Base-by-base conservation (phyloP, 2,329 filamentous ascomycete genomes). In the Shiraia sp. region DNA sequence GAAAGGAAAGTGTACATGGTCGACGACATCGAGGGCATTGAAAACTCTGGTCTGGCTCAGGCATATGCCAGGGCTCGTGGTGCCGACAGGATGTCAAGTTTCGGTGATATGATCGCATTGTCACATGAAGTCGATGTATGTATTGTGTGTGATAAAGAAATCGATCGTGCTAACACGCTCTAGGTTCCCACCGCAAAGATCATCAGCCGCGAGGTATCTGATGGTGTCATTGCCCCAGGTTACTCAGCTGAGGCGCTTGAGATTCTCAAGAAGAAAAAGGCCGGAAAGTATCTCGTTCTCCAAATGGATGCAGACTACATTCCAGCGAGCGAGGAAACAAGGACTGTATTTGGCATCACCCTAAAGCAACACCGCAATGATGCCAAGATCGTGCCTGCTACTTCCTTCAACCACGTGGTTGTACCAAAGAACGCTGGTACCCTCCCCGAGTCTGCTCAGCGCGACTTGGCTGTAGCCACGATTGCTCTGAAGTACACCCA, bases 1-100 rank as follows among this genome's bases (percentile, higher is more conserved):
- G 93, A 99, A 81, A 86, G 88, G 73, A 95, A 95, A 76, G 93
- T 96, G 40, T 99, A 96, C 79, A 96, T 99, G 79, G 93, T 99
- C 45, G 89, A 95, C 65, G 93, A 96, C 66, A 95, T 99, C 61
- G 81, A 84, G 47, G 91, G 90, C 39, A 84, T 99, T 51, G 90
- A 95, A 72, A 81, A 81, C 32, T 97, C 92, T 7, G 80, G 79
- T 30, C 82, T 97, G 23, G 93, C 93, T 16, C 91, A 96, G 74
- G 93, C 93, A 27, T 99, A 99, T 65, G 92, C 93, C 45, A 88
- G 93, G 67, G 93, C 93, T 41, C 86, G 93, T 65, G 93, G 93
- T 54, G 91, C 93, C 34, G 93, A 99, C 75, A 88, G 93, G 61
- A 97, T 97, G 93, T 96, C 90, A 72, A 95, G 89, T 76, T 99